Conservation (phyloP, 768 basidiomycete species). For the Trametes coccinea region DNA sequence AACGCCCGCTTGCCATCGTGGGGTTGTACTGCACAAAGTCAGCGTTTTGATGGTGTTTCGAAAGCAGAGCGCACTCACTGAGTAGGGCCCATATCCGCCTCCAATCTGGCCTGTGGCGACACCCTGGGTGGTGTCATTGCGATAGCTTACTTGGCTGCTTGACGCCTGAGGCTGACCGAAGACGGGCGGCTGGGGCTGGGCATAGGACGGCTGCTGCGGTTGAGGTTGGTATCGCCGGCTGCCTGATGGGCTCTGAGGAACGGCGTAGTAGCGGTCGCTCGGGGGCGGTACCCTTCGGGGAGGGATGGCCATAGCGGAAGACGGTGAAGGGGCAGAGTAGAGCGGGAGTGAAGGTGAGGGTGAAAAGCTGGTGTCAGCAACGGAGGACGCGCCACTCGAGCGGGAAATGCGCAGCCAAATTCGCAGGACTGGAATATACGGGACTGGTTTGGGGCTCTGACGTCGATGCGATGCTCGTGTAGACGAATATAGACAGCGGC, state of each 20-base stretch:
- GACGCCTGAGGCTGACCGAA: conserved; percentile 22
- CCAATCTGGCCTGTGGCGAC: conserved; percentile 83
- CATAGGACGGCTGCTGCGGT: conserved; percentile 27
- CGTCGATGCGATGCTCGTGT: conserved; percentile 6
- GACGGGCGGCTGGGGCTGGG: conserved; percentile 14
- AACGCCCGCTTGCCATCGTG: conserved; percentile 43
- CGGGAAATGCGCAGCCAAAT: conserved; percentile 10
- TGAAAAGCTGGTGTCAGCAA: conserved; percentile 7
- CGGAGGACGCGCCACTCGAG: conserved; percentile 13
- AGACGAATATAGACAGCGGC: background rate
- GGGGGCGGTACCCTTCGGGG: conserved; percentile 45
- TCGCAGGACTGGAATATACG: conserved; percentile 3
- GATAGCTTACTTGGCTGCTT: conserved; percentile 28
- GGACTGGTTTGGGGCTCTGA: conserved; percentile 3
- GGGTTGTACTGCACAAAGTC: conserved; percentile 54
- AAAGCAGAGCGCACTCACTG: conserved; percentile 43
- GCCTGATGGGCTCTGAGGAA: conserved; percentile 57
- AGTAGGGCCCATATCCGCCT: conserved; percentile 82
- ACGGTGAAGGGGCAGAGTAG: background rate
- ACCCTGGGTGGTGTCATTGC: conserved; percentile 65
- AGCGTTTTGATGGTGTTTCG: background rate
- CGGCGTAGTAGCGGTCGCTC: conserved; percentile 61
- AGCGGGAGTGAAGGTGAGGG: background rate
- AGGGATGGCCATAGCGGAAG: conserved; percentile 32
- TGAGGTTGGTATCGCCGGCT: conserved; percentile 36